These are phyloP conservation scores for Neltuma alba DNA, from an alignment of 306 rosid genomes.

Conservation along the genomic window DNA sequence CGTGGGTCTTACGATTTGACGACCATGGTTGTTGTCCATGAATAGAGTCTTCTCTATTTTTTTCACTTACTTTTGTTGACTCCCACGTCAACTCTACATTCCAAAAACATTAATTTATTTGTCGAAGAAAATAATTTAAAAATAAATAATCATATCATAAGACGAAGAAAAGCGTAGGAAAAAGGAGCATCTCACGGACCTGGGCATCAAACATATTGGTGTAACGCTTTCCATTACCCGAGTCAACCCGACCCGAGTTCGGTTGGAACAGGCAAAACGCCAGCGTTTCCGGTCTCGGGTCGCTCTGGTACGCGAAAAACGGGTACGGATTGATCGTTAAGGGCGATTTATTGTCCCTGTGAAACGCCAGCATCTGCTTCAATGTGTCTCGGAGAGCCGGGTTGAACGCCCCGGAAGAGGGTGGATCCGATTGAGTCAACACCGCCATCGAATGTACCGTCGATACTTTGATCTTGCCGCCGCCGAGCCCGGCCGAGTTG, in stretches of 20 bases:
- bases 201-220: constrained; percentile 77
- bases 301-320: constrained; percentile 70
- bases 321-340: constrained; percentile 67
- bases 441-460: constrained; percentile 72
- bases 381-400: constrained; percentile 38
- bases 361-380: constrained; percentile 46
- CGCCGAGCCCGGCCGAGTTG: constrained; percentile 51
- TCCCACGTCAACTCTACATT: constrained; percentile 18
- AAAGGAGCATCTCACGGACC: constrained; percentile 30
- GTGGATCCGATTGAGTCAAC: constrained; percentile 58
- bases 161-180: neutral
- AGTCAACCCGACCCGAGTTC: constrained; percentile 68
- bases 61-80: neutral
- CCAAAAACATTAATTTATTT: neutral
- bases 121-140: neutral
- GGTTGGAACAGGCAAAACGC: constrained; percentile 66
- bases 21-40: neutral
- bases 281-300: constrained; percentile 66
- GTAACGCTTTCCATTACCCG: constrained; percentile 59
- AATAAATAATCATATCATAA: neutral
- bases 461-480: constrained; percentile 56
- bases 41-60: constrained; percentile 1
- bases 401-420: constrained; percentile 55
- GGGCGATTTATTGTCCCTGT: constrained; percentile 51
- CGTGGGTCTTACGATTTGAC: neutral